phyloP scores from a whole-genome alignment of 2,329 filamentous ascomycete genomes.

The Xylariales sp. region DNA sequence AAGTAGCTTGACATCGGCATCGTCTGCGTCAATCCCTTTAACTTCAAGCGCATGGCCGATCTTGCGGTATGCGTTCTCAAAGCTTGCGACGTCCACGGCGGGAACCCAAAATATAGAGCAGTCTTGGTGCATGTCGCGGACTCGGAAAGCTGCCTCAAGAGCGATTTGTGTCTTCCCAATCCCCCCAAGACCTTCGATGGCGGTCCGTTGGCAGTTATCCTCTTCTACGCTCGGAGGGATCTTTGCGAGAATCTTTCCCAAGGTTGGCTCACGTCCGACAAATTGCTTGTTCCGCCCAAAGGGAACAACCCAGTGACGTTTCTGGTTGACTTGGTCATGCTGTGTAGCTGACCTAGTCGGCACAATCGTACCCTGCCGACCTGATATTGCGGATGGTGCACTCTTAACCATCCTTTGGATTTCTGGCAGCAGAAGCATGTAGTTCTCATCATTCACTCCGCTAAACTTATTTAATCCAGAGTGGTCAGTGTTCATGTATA shows the following conservation, averaged over 20 bases:
- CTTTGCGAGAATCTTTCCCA: slow-evolving; percentile 25
- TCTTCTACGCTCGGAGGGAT: slow-evolving; percentile 27
- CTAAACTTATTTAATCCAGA: background rate
- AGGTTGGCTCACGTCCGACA: slow-evolving; percentile 30
- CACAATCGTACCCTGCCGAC: background rate
- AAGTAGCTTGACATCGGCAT: slow-evolving; percentile 51
- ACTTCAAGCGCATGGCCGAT: slow-evolving; percentile 50
- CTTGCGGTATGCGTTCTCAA: slow-evolving; percentile 31
- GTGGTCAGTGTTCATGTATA: slow-evolving; percentile 2
- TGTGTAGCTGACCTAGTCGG: background rate
- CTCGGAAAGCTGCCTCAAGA: slow-evolving; percentile 16
- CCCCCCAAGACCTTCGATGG: slow-evolving; percentile 37
- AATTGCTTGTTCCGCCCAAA: slow-evolving; percentile 39
- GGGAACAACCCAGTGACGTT: slow-evolving; percentile 23
- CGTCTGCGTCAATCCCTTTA: slow-evolving; percentile 48
- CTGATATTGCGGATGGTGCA: background rate
- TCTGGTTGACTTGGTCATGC: background rate
- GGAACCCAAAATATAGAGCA: slow-evolving; percentile 33
- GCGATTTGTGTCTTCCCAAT: slow-evolving; percentile 31
- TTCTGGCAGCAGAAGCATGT: background rate
- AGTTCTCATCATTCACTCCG: background rate
- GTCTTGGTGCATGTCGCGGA: slow-evolving; percentile 12
- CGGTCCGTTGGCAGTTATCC: slow-evolving; percentile 44
- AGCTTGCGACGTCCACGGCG: slow-evolving; percentile 10
- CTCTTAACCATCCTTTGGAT: background rate